phyloP scores from a whole-genome alignment of 306 rosid genomes.

The Acacia melanoxylon region DNA sequence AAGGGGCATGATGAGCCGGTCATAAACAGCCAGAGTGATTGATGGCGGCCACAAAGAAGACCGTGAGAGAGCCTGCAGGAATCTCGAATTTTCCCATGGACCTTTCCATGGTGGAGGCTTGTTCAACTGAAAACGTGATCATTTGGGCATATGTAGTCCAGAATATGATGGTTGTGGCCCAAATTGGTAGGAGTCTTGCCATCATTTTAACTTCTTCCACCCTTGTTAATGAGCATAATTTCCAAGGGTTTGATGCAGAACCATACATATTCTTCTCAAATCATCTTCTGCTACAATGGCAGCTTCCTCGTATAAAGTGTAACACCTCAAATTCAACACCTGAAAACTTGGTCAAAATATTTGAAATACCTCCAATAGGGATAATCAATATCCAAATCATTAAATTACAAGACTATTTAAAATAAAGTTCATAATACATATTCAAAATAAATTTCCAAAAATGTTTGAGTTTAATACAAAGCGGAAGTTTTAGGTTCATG shows the following conservation, averaged over 20 bases:
- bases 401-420: no score
- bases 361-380: no score
- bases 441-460: no score
- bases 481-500: no score
- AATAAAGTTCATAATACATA: no score
- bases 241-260: slow-evolving; percentile 72
- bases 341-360: no score
- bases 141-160: slow-evolving; percentile 92
- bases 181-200: slow-evolving; percentile 73
- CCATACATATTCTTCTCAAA: slow-evolving; percentile 41
- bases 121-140: slow-evolving; percentile 95
- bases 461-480: no score
- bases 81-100: slow-evolving; percentile 63
- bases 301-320: slow-evolving; percentile 61
- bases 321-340: no score
- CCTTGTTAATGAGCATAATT: slow-evolving; percentile 70
- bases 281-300: slow-evolving; percentile 64
- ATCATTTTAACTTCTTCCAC: slow-evolving; percentile 96
- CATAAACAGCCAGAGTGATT: slow-evolving; percentile 67
- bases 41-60: slow-evolving; percentile 81
- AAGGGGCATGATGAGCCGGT: slow-evolving; percentile 80
- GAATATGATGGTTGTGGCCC: slow-evolving; percentile 95
- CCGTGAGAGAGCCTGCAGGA: slow-evolving; percentile 90
- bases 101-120: slow-evolving; percentile 89
- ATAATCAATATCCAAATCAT: no score